Conservation (phyloP, 306 rosid genomes). For the Acacia acuminata region DNA sequence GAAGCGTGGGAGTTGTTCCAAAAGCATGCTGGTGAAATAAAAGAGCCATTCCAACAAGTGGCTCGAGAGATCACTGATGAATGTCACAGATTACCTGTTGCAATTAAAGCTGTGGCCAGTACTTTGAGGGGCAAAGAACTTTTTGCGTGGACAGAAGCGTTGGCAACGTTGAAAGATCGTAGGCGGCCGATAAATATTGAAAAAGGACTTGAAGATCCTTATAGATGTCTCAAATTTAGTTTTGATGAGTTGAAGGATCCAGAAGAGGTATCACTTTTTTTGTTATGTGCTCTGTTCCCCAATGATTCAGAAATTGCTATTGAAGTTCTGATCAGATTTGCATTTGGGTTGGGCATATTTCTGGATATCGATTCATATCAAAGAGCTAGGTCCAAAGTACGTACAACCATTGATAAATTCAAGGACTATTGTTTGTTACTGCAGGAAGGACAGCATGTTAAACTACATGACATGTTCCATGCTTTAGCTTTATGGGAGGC, state of each 20-base stretch:
- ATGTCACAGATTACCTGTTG: slow-evolving; percentile 14
- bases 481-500: neutral
- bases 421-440: neutral
- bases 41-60: neutral
- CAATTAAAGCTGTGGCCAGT: neutral
- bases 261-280: neutral
- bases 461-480: neutral
- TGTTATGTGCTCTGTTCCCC: slow-evolving; percentile 5
- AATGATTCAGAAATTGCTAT: neutral
- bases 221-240: slow-evolving; percentile 1
- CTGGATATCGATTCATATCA: neutral
- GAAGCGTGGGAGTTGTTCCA: neutral
- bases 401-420: neutral
- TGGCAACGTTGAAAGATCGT: neutral
- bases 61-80: neutral
- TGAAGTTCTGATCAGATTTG: neutral
- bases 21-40: neutral
- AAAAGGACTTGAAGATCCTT: neutral
- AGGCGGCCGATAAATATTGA: neutral
- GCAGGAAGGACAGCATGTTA: neutral
- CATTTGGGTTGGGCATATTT: neutral
- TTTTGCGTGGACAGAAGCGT: neutral
- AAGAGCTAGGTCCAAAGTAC: neutral
- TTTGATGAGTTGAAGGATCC: neutral
- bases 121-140: neutral